These are phyloP conservation scores for Cryptosporidium tyzzeri DNA, from an alignment of 169 alveolate species.

Conservation along the genomic window DNA sequence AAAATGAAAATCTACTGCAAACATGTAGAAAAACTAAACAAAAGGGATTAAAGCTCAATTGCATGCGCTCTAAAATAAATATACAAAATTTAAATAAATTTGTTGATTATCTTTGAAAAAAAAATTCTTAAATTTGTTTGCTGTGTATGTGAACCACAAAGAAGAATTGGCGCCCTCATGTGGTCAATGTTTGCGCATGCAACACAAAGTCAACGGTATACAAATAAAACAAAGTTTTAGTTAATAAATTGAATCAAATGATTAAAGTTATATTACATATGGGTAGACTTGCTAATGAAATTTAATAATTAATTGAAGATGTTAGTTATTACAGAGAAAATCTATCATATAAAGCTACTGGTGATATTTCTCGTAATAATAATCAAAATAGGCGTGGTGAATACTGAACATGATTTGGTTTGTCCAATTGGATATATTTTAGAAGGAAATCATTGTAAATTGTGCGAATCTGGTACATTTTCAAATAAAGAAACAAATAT, in stretches of 20 bases:
- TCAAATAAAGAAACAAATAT: neutral
- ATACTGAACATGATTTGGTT: neutral
- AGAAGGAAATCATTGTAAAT: slow-evolving; percentile 6
- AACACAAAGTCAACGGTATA: slow-evolving; percentile 56
- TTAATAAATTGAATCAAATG: neutral
- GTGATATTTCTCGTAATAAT: neutral
- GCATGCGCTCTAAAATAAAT: too few species aligned
- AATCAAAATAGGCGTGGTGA: slow-evolving; percentile 3
- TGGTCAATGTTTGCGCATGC: slow-evolving; percentile 62
- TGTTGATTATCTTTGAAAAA: too few species aligned
- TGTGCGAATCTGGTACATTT: slow-evolving; percentile 55
- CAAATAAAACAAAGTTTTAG: neutral
- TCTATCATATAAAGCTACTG: neutral
- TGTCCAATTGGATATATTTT: slow-evolving; percentile 67
- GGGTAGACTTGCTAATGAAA: neutral
- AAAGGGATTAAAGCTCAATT: too few species aligned
- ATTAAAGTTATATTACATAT: slow-evolving; percentile 10
- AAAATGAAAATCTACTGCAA: neutral
- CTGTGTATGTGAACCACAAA: slow-evolving; percentile 9
- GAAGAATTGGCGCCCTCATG: slow-evolving; percentile 64
- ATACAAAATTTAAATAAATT: too few species aligned
- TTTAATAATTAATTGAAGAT: neutral
- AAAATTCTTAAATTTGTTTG: too few species aligned
- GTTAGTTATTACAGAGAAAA: neutral
- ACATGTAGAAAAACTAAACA: neutral